Percentiles rank a stretch among this genome's conserved stretches.
Evolutionary conservation across 1,139 yeast genomes (phyloP).

Genomic region (Zygoascus meyerae): DNA sequence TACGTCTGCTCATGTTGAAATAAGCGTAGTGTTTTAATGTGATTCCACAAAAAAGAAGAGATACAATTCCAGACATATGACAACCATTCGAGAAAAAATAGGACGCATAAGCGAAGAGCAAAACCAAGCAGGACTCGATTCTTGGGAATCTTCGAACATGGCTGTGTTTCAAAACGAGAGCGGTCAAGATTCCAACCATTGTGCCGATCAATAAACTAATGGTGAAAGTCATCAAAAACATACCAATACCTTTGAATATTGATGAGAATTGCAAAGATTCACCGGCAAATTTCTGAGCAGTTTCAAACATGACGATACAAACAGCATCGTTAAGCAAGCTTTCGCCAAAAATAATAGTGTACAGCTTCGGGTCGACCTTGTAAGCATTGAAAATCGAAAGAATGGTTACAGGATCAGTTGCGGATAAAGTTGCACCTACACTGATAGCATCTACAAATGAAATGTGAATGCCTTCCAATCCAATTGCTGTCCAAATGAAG

Average conservation of each 20-base stretch:
- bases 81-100: slow-evolving; percentile 98
- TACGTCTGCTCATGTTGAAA: slow-evolving; percentile 93
- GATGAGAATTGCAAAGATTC: slow-evolving; percentile 69
- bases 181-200: slow-evolving; percentile 79
- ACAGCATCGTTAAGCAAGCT: slow-evolving; percentile 94
- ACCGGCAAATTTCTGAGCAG: slow-evolving; percentile 95
- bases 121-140: slow-evolving; percentile 88
- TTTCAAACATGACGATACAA: slow-evolving; percentile 97
- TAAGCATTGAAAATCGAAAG: slow-evolving; percentile 94
- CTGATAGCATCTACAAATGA: slow-evolving; percentile 95
- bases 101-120: slow-evolving; percentile 89
- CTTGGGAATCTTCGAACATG: slow-evolving; percentile 92
- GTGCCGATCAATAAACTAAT: slow-evolving; percentile 90
- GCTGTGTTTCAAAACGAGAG: slow-evolving; percentile 83
- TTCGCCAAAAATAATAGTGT: slow-evolving; percentile 96
- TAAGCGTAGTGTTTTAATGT: slow-evolving; percentile 96
- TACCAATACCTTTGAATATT: slow-evolving; percentile 87
- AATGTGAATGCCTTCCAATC: slow-evolving; percentile 78
- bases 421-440: slow-evolving; percentile 95
- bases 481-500: slow-evolving; percentile 86
- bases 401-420: slow-evolving; percentile 98
- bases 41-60: slow-evolving; percentile 90
- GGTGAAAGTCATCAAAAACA: slow-evolving; percentile 89
- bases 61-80: slow-evolving; percentile 98
- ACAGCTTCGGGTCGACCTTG: slow-evolving; percentile 94